Evolutionary conservation across 2,329 filamentous ascomycete genomes (phyloP).

Genomic region (Mycogone perniciosa): DNA sequence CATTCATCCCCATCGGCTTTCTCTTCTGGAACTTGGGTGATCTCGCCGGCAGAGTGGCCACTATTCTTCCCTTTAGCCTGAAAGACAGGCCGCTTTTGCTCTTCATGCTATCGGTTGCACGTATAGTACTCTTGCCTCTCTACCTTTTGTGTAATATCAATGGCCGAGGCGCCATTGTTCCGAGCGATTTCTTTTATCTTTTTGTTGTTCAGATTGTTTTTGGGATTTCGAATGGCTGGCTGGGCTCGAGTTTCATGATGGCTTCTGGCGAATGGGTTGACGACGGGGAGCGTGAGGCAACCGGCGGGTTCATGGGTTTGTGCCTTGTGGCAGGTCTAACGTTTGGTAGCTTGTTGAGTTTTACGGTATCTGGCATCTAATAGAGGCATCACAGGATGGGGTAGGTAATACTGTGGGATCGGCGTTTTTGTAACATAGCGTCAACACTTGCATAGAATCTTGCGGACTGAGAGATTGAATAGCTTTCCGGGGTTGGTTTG

Average conservation of each 20-base stretch:
- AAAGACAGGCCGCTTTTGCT: conserved; percentile 58
- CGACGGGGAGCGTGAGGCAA: conserved; percentile 75
- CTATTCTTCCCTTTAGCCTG: conserved; percentile 51
- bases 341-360: conserved; percentile 83
- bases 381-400: background rate
- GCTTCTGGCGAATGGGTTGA: conserved; percentile 75
- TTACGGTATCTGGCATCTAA: conserved; percentile 52
- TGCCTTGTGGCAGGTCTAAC: conserved; percentile 81
- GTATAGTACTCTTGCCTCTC: conserved; percentile 69
- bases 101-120: conserved; percentile 59
- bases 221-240: conserved; percentile 78
- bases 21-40: conserved; percentile 93
- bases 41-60: conserved; percentile 65
- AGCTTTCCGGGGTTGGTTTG: too few relatives aligned
- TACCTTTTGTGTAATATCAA: conserved; percentile 87
- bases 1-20: conserved; percentile 86
- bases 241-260: conserved; percentile 90
- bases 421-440: too few relatives aligned
- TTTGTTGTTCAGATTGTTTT: conserved; percentile 76
- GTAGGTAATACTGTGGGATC: too few relatives aligned
- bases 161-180: conserved; percentile 64
- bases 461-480: too few relatives aligned
- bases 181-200: conserved; percentile 84
- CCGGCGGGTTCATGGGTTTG: conserved; percentile 89
- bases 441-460: too few relatives aligned